Evolutionary conservation across 768 basidiomycete species (phyloP), one percentile per base, ranked within the genome.

Genomic region (Cystobasidium ongulense): DNA sequence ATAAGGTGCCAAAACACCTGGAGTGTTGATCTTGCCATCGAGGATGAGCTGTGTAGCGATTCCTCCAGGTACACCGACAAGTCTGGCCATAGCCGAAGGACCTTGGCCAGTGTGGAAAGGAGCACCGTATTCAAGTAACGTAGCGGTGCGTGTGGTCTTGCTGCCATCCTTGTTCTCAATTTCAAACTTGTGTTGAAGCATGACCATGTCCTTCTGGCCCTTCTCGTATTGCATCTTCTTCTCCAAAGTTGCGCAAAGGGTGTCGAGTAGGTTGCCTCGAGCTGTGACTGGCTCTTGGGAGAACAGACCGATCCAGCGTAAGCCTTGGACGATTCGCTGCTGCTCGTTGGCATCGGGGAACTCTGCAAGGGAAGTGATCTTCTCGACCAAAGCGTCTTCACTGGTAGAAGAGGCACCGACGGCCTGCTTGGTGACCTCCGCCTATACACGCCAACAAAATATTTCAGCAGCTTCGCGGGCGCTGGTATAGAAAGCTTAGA

Each of bases 111-210:
- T 76, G 52, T 77, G 75, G 54, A 68, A 62, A 33, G 89, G 87
- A 65, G 85, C 86, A 41, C 94, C 95, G 79, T 94, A 96, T 64
- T 86, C 86, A 81, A 96, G 91, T 23, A 97, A 85, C 8, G 94
- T 93, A 59, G 93, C 91, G 0, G 95, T 97, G 78, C 91, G 33
- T 50, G 87, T 92, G 83, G 93, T 87, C 89, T 86, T 83, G 61
- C 82, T 85, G 59, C 95, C 93, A 79, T 97, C 91, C 38, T 86
- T 84, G 86, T 89, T 90, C 80, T 93, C 88, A 41, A 98, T 88
- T 77, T 91, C 83, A 80, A 99, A 98, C 84, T 94, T 95, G 86
- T 99, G 95, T 83, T 97, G 95, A 67, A 99, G 87, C 88, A 98
- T 91, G 74, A 99, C 91, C 75, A 98, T 86, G 81, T 99, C 95